Base-by-base conservation (phyloP, 192 early-diverging fungal genomes). In the Linnemannia elongata region DNA sequence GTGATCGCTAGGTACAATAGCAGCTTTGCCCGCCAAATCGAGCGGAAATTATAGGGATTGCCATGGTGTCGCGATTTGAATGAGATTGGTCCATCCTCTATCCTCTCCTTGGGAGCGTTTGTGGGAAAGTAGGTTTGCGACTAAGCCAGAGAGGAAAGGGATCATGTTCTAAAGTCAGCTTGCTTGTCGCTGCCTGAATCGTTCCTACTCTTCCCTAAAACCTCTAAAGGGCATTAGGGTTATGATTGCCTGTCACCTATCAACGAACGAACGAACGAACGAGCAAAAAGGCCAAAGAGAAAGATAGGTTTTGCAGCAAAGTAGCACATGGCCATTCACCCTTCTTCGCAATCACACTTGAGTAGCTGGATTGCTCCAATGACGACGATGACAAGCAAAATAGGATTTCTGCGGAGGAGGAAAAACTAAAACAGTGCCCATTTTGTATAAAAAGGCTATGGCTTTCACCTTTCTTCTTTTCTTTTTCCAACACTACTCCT, bases 141-240 rank as follows among this genome's bases (percentile, higher is more conserved):
- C 60, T 33, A 66, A 33, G 60, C 30, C 30, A 66, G 60, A 66
- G 60, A 8, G 60, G 3, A 66, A 12, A 2, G 3, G 12, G n/a
- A 6, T 66, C 30, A 30, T n/a, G n/a, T 60, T 66, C 60, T 66
- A 66, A 66, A 66, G 60, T 30, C 60, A 66, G 60, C 38, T 36
- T 13, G 45, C 7, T 52, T 76, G 76, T 78, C 76, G 76, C 76
- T 12, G 66, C 66, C 42, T 78, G 76, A 77, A 69, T 52, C 66
- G 22, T 69, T 69, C 76, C 76, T 78, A 78, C 33, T 78, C 76
- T 38, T 78, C 69, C 76, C 76, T 69, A 47, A 42, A 42, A 27
- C 39, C 66, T 68, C 35, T 49, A 66, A 27, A n/a, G 60, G 27
- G 12, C 27, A 66, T 66, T 66, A 66, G 60, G 60, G 60, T 66